Evolutionary conservation across 352 stramenopile species (phyloP), one percentile per base, ranked within the genome.

Genomic region (Pythium utonaiense): DNA sequence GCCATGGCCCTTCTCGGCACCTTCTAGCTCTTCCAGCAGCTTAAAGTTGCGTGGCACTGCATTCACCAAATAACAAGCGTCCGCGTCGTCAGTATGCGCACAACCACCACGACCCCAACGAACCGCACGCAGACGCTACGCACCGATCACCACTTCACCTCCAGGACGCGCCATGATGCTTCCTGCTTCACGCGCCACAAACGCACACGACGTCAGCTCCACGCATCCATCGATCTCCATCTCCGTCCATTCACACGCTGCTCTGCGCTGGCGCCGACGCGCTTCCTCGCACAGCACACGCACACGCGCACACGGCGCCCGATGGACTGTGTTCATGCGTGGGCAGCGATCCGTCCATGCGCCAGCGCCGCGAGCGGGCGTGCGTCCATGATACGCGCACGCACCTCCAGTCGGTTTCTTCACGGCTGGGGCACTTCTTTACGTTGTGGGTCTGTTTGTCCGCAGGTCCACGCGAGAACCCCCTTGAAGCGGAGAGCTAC

Each of bases 21-120:
- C 92, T 62, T 97, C 91, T 60, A 97, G 74, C 73, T 97, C 91
- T 70, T 97, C 91, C 61, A 97, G 73, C 57, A 97, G 73, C 86
- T 97, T 97, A 71, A 97, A 97, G 73, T 97, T 97, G 59, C 91
- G 86, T 30, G 91, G 91, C 41, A 97, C 84, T 93, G 36, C 3
- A 53, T 13, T 13, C 17, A 9, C 27, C 33, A 31, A 4, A 62
- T 3, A 38, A 21, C 36, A 30, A 33, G 28, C 5, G 5, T 33
- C n/a, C n/a, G n/a, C 36, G 27, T 24, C n/a, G 40, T 47, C 7
- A 47, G n/a, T 21, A 27, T 14, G 8, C 12, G 19, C n/a, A 8
- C 19, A 3, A 25, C 5, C 17, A 9, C 40, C 21, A 27, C 5
- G 24, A 24, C 38, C 16, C 21, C 40, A 47, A 9, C 27, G 16